These are phyloP conservation scores for Hsuehochloa calcarea DNA, from an alignment of 176 grass and related monocot species.

Conservation along the genomic window DNA sequence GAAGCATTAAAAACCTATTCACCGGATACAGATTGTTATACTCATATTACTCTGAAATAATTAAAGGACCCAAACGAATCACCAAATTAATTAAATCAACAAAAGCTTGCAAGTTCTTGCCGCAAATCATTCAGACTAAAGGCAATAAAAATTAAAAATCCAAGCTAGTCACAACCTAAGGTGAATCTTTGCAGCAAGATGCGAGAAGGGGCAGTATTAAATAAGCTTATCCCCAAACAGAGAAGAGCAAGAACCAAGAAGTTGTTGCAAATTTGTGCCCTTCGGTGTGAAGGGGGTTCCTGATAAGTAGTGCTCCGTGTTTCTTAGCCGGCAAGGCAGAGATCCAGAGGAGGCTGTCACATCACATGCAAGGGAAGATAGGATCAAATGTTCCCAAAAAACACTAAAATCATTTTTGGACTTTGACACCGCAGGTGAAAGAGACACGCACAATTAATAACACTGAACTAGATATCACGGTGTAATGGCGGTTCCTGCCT, in stretches of 20 bases:
- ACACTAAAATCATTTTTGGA: not conserved
- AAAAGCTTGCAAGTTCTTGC: not conserved
- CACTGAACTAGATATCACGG: not conserved
- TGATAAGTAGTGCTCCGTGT: constrained; percentile 17
- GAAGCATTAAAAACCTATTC: constrained; percentile 18
- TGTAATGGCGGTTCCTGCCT: not conserved
- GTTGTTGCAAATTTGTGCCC: not conserved
- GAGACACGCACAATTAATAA: not conserved
- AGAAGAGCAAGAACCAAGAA: not conserved
- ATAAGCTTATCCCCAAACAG: not conserved
- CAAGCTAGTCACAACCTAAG: constrained; percentile 27
- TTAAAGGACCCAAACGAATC: not conserved
- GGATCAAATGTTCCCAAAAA: constrained; percentile 10
- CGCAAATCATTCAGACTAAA: not conserved
- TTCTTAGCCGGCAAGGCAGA: constrained; percentile 50
- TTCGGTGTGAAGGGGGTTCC: constrained; percentile 4
- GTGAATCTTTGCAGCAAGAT: not conserved
- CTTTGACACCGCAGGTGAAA: constrained; percentile 16
- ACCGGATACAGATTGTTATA: not conserved
- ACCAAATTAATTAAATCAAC: not conserved
- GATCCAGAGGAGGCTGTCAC: not conserved
- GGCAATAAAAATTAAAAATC: not conserved
- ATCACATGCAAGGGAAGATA: not conserved
- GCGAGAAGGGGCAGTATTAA: not conserved
- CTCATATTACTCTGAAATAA: not conserved